Percentiles rank a stretch among this genome's conserved stretches.
phyloP scores from a whole-genome alignment of 2,329 filamentous ascomycete genomes.

The Talaromyces sp. region DNA sequence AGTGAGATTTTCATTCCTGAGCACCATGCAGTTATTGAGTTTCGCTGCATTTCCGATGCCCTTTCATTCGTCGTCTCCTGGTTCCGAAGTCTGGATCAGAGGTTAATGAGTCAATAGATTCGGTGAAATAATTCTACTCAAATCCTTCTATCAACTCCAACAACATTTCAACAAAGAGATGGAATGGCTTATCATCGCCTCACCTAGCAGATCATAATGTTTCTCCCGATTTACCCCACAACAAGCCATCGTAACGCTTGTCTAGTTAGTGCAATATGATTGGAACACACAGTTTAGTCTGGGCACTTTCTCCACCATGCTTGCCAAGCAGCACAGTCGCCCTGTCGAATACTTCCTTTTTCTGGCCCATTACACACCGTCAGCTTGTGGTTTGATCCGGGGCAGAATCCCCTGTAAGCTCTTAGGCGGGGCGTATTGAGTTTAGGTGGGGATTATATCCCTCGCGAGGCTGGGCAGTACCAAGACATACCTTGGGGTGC shows the following conservation, averaged over 20 bases:
- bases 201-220: background rate
- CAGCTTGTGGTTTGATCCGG: background rate
- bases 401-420: background rate
- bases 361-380: background rate
- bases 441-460: background rate
- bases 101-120: background rate
- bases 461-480: background rate
- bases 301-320: background rate
- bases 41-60: constrained; percentile 11
- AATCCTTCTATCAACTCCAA: background rate
- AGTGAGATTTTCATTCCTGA: background rate
- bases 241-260: background rate
- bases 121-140: background rate
- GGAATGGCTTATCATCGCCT: too few species aligned
- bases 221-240: background rate
- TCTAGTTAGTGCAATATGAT: background rate
- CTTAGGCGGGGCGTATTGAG: background rate
- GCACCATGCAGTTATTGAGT: background rate
- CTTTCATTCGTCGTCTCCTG: constrained; percentile 4
- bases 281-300: background rate
- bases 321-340: background rate
- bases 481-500: background rate
- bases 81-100: constrained; percentile 1
- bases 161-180: too few species aligned
- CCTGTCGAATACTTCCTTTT: background rate